Evolutionary conservation across 495 filamentous ascomycete genomes (phyloP).

Genomic region (Tuber calosporum): DNA sequence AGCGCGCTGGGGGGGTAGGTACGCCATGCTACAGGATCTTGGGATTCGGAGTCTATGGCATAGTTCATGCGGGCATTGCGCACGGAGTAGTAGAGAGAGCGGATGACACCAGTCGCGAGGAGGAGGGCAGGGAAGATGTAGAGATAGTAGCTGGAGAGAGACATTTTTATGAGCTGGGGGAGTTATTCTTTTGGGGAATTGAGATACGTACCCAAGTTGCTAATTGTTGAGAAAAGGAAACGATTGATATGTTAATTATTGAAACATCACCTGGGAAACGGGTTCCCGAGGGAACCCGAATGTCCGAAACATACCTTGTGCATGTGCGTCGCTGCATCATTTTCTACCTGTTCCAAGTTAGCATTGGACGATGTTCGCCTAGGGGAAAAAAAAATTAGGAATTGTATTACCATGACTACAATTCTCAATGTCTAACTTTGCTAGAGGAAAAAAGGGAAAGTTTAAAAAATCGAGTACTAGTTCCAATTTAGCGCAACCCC

Average conservation of each 20-base stretch:
- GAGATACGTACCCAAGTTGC: neutral
- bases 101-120: slow-evolving; percentile 13
- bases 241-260: neutral
- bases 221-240: neutral
- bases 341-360: neutral
- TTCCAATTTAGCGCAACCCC: neutral
- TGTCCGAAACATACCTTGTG: neutral
- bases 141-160: slow-evolving; percentile 21
- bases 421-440: neutral
- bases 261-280: neutral
- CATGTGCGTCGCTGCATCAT: neutral
- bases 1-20: slow-evolving; percentile 26
- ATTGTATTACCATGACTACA: neutral
- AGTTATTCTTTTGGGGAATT: neutral
- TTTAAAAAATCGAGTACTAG: neutral
- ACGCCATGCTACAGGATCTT: slow-evolving; percentile 4
- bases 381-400: neutral
- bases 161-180: neutral
- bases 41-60: slow-evolving; percentile 25
- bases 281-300: neutral
- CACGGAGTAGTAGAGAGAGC: slow-evolving; percentile 24
- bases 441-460: neutral
- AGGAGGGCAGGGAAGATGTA: slow-evolving; percentile 34
- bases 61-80: slow-evolving; percentile 16
- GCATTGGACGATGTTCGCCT: neutral